phyloP scores from a whole-genome alignment of 2,329 filamentous ascomycete genomes.

The Phialocephala sp. region DNA sequence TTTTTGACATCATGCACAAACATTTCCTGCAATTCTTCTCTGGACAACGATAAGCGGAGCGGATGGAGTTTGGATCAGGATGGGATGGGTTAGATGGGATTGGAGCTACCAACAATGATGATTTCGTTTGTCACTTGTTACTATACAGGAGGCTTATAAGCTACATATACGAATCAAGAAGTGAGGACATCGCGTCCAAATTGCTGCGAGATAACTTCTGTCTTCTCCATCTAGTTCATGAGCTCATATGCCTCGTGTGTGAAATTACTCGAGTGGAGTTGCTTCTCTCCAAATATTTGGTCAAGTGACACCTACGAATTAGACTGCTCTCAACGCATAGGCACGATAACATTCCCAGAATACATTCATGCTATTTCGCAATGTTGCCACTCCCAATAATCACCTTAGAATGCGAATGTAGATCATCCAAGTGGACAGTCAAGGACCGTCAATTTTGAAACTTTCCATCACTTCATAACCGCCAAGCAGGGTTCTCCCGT shows the following conservation, averaged over 20 bases:
- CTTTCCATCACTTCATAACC: conserved; percentile 4
- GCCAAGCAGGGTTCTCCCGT: background rate
- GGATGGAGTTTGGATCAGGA: conserved; percentile 15
- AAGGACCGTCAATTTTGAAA: background rate
- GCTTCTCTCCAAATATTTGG: background rate
- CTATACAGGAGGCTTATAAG: conserved; percentile 10
- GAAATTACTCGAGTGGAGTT: background rate
- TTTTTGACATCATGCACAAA: conserved; percentile 1
- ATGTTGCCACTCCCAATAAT: background rate
- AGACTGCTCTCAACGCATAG: background rate
- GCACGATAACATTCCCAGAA: background rate
- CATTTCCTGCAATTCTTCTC: conserved; percentile 17
- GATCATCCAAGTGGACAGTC: background rate
- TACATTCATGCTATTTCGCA: conserved; percentile 4
- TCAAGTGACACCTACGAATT: background rate
- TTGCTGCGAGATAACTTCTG: background rate
- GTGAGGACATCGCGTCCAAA: conserved; percentile 15
- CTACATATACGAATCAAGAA: conserved; percentile 16
- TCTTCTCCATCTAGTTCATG: background rate
- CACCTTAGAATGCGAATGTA: background rate
- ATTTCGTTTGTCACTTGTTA: conserved; percentile 19
- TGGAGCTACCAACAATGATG: background rate
- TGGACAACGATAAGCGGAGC: conserved; percentile 7
- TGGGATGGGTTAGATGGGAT: background rate
- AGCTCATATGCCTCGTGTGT: background rate